Base-by-base conservation (phyloP, 768 basidiomycete genomes). In the Ramaria sp. region DNA sequence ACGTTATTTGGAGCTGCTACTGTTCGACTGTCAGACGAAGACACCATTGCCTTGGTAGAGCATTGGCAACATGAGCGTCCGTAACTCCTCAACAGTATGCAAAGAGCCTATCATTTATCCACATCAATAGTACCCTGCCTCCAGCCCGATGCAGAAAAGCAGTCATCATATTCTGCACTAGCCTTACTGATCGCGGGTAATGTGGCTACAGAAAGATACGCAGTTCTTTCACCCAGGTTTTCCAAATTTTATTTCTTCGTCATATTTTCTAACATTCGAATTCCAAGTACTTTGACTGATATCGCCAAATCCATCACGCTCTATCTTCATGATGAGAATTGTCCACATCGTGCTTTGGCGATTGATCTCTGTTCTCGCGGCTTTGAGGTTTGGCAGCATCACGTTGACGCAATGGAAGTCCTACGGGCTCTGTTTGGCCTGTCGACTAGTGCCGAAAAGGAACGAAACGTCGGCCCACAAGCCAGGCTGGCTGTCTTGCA, bases 381-480 rank as follows among this genome's bases (percentile, higher is more conserved):
- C 0, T 98, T 97, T 64, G 78, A 85, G 43, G 81, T 94, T 48
- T 98, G 94, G 93, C 92, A 96, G 63, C 82, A 91, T 60, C 92
- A 93, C 60, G 76, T 93, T 56, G 93, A 98, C 60, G 81, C 92
- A 0, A 86, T 92, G 73, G 83, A 85, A 56, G 82, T 96, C 52
- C 71, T 98, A 16, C 83, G 95, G 5, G 78, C 84, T 1, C 74
- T 98, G 10, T 95, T 94, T 65, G 74, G 71, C 16, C 74, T 96
- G 24, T 85, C 92, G 0, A 91, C 91, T 3, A 81, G 70, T 53
- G 66, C 75, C 27, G 75, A 78, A 27, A 88, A 89, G 59, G 85
- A 88, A n/a, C 70, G 74, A 0, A 84, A 86, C 59, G 75, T 85
- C 1, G 81, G 81, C 6, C 74, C 82, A 1, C 87, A 91, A 61